Conservation (phyloP, 768 basidiomycete genomes). For the Cystofilobasidium capitatum region DNA sequence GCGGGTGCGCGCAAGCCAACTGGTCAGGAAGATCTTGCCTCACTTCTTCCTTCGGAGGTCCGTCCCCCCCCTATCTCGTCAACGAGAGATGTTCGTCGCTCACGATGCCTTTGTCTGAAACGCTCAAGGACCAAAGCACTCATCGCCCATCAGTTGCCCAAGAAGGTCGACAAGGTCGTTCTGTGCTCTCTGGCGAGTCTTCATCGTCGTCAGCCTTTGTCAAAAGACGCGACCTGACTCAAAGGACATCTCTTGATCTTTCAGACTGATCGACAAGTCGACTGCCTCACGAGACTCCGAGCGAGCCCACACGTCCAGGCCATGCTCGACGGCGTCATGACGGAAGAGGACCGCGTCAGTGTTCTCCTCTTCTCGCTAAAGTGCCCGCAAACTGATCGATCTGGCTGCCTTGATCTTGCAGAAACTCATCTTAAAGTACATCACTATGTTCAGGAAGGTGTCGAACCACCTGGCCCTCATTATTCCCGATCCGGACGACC, state of each 20-base stretch:
- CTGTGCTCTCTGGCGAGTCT: conserved; percentile 70
- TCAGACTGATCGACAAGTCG: not conserved
- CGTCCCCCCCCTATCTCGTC: conserved; percentile 25
- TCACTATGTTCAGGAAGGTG: conserved; percentile 7
- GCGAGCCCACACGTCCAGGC: conserved; percentile 50
- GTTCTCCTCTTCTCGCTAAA: too few species aligned
- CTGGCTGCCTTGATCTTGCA: conserved; percentile 36
- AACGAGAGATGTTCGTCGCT: not conserved
- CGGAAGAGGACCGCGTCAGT: too few species aligned
- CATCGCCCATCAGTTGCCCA: conserved; percentile 57
- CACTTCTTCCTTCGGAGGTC: conserved; percentile 67
- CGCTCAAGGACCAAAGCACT: conserved; percentile 60
- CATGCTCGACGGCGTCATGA: conserved; percentile 43
- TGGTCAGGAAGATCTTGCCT: conserved; percentile 64
- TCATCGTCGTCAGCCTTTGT: conserved; percentile 48
- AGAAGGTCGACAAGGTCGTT: conserved; percentile 80
- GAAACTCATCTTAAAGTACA: conserved; percentile 49
- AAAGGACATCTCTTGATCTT: not conserved
- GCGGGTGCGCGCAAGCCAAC: conserved; percentile 45
- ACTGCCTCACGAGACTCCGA: conserved; percentile 1
- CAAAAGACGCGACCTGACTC: conserved; percentile 46
- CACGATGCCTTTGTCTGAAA: conserved; percentile 3
- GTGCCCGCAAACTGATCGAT: too few species aligned
- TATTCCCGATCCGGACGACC: conserved; percentile 13
- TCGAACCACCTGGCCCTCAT: conserved; percentile 19